A percentile compares a stretch with the other conserved stretches of the same genome.
phyloP scores from a whole-genome alignment of 225 moss, liverwort and hornwort species.

The Polytrichum formosum region DNA sequence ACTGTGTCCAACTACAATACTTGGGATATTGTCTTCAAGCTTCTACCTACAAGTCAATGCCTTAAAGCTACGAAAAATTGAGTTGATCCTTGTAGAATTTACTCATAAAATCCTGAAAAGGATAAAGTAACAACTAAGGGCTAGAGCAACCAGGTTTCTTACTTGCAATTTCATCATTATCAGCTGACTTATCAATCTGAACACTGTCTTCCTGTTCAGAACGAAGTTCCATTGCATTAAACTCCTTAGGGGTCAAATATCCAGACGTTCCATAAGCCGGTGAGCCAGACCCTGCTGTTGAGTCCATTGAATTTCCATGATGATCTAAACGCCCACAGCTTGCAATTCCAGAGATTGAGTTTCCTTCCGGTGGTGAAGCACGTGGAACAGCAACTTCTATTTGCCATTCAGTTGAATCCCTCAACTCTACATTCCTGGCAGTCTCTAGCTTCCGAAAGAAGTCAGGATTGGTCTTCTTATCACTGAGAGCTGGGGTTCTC shows the following conservation, averaged over 20 bases:
- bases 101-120: too few relatives aligned
- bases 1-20: too few relatives aligned
- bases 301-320: slow-evolving; percentile 14
- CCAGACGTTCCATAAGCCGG: slow-evolving; percentile 22
- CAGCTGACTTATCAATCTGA: slow-evolving; percentile 5
- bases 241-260: slow-evolving; percentile 17
- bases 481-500: slow-evolving; percentile 35
- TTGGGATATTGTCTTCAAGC: too few relatives aligned
- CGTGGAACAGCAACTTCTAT: slow-evolving; percentile 48
- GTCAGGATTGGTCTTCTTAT: slow-evolving; percentile 67
- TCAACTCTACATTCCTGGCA: slow-evolving; percentile 22
- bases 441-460: slow-evolving; percentile 67
- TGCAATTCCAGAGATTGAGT: slow-evolving; percentile 27
- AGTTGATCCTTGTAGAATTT: too few relatives aligned
- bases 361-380: slow-evolving; percentile 22
- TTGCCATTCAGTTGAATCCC: slow-evolving; percentile 61
- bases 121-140: too few relatives aligned
- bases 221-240: slow-evolving; percentile 10
- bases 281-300: slow-evolving; percentile 5
- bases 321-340: slow-evolving; percentile 33
- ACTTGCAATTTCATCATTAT: slow-evolving; percentile 23
- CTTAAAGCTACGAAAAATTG: too few relatives aligned
- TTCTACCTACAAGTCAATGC: too few relatives aligned
- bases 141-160: background rate
- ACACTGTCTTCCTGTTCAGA: slow-evolving; percentile 10